phyloP scores from a whole-genome alignment of 108 stramenopile genomes.

The Aureococcus anophagefferens region DNA sequence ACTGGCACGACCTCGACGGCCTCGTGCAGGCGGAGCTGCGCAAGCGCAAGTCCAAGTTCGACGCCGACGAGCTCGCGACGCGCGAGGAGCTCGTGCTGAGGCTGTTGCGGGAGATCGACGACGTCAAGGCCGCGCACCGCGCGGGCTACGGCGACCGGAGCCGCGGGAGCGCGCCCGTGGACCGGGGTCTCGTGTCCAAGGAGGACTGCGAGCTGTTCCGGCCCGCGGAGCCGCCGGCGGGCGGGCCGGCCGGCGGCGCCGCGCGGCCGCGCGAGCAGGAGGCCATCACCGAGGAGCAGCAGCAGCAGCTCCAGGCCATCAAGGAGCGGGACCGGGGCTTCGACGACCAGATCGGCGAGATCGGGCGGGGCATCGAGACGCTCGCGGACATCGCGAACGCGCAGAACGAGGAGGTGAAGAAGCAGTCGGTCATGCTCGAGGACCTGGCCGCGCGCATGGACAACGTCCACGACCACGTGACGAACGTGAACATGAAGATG shows the following conservation, averaged over 20 bases:
- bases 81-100: conserved; percentile 62
- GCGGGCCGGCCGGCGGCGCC: conserved; percentile 15
- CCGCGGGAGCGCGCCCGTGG: conserved; percentile 34
- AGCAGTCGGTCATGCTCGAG: conserved; percentile 68
- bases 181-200: conserved; percentile 24
- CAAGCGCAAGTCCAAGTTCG: conserved; percentile 73
- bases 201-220: conserved; percentile 24
- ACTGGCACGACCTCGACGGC: conserved; percentile 68
- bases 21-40: conserved; percentile 71
- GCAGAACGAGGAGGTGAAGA: conserved; percentile 69
- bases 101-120: conserved; percentile 51
- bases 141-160: conserved; percentile 47
- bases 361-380: conserved; percentile 73
- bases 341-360: conserved; percentile 71
- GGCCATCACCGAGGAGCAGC: conserved; percentile 60
- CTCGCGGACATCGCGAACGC: conserved; percentile 62
- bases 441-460: conserved; percentile 57
- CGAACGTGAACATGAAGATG: conserved; percentile 70
- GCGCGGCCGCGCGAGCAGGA: too few relatives aligned
- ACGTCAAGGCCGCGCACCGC: conserved; percentile 63
- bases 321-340: conserved; percentile 72
- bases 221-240: conserved; percentile 29
- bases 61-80: conserved; percentile 66
- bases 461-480: conserved; percentile 59
- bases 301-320: conserved; percentile 56